Evolutionary conservation across 73 alveolate species (phyloP).

Genomic region (Tetrahymena elliotti): DNA sequence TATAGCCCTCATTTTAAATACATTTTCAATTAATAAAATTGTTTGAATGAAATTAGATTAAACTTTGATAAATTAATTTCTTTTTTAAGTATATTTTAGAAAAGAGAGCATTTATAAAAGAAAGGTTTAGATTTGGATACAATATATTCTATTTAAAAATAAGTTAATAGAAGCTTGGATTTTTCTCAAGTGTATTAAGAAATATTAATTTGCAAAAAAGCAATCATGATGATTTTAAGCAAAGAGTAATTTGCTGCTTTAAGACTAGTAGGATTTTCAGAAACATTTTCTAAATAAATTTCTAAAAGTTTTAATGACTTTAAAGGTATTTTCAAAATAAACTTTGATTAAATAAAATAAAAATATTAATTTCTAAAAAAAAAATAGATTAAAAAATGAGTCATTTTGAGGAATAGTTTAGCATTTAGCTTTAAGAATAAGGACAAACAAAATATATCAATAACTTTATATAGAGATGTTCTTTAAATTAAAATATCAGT

Average conservation of each 20-base stretch:
- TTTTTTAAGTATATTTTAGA: not conserved
- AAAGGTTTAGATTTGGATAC: not conserved
- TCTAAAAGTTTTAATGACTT: not conserved
- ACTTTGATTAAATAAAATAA: too few relatives aligned
- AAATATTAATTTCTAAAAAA: too few relatives aligned
- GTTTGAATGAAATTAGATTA: too few relatives aligned
- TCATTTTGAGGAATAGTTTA: not conserved
- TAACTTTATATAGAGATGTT: not conserved
- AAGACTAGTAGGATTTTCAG: not conserved
- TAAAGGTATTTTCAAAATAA: not conserved
- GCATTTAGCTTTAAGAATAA: not conserved
- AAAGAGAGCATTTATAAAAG: not conserved
- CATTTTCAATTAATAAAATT: too few relatives aligned
- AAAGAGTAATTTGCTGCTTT: not conserved
- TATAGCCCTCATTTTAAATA: too few relatives aligned
- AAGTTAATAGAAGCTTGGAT: not conserved
- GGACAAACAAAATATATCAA: not conserved
- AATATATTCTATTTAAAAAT: not conserved
- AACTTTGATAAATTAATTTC: too few relatives aligned
- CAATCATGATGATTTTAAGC: not conserved
- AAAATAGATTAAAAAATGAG: not conserved
- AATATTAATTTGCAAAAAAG: not conserved
- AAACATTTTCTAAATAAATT: not conserved
- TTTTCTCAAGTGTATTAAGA: not conserved
- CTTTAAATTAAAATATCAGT: not conserved